Percentiles rank a stretch among this genome's conserved stretches.
These are phyloP conservation scores for Pleurotus giganteus DNA, from an alignment of 768 basidiomycete species.

Conservation along the genomic window DNA sequence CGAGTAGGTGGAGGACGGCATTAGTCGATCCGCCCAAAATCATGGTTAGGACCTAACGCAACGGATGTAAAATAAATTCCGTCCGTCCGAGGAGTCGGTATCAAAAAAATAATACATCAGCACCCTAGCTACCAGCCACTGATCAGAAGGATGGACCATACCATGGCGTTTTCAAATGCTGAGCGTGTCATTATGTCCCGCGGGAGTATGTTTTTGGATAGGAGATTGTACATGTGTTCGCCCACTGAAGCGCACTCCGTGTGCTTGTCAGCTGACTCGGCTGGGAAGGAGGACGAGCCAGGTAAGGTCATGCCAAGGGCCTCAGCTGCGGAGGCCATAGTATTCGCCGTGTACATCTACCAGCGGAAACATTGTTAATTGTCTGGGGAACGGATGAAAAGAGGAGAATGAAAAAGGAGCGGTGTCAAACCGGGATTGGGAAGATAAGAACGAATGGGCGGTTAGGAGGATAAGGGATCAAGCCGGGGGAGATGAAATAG, in stretches of 20 bases:
- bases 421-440: background rate
- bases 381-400: background rate
- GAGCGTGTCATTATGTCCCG: slow-evolving; percentile 95
- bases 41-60: slow-evolving; percentile 83
- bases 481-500: background rate
- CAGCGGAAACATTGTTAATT: background rate
- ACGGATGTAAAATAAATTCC: slow-evolving; percentile 8
- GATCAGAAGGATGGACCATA: slow-evolving; percentile 28
- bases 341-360: slow-evolving; percentile 98
- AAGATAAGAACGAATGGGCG: background rate
- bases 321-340: slow-evolving; percentile 96
- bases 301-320: slow-evolving; percentile 95
- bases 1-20: slow-evolving; percentile 94
- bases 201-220: slow-evolving; percentile 90
- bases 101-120: background rate
- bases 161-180: slow-evolving; percentile 99
- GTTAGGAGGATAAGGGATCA: slow-evolving; percentile 2
- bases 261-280: slow-evolving; percentile 86
- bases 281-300: slow-evolving; percentile 96
- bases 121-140: slow-evolving; percentile 2
- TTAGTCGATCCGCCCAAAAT: slow-evolving; percentile 97
- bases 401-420: background rate
- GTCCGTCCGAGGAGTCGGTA: slow-evolving; percentile 2
- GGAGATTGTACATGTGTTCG: slow-evolving; percentile 77
- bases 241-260: slow-evolving; percentile 83